Evolutionary conservation across 192 early-diverging fungal species (phyloP), one percentile per base, ranked within the genome.

Genomic region (Entrophospora sp.): DNA sequence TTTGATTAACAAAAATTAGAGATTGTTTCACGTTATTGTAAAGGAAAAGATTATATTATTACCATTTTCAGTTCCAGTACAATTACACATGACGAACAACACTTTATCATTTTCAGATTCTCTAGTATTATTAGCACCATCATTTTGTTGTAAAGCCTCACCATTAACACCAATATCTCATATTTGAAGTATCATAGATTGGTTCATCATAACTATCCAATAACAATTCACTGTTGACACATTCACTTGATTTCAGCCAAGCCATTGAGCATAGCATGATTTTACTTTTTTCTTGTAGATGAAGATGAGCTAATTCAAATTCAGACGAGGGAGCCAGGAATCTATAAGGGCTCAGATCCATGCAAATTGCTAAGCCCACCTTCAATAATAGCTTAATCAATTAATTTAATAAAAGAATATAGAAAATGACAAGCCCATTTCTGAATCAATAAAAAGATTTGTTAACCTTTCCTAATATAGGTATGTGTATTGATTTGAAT

Each of bases 361-460:
- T 91, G 58, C 90, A 92, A 8, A 92, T 92, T 3, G 86, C 90
- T 45, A 86, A 71, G n/a, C 85, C 89, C 20, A 90, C 76, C 84
- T 83, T 66, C 32, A 6, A 13, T 37, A 18, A n/a, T n/a, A n/a
- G n/a, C n/a, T n/a, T n/a, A n/a, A n/a, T n/a, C n/a, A n/a, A n/a
- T n/a, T n/a, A n/a, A n/a, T n/a, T n/a, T n/a, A n/a, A n/a, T n/a
- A n/a, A n/a, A n/a, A n/a, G n/a, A n/a, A n/a, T n/a, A n/a, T n/a
- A n/a, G n/a, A n/a, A n/a, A n/a, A n/a, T n/a, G n/a, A n/a, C n/a
- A n/a, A n/a, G n/a, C n/a, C n/a, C n/a, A n/a, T n/a, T n/a, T n/a
- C n/a, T n/a, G n/a, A n/a, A n/a, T n/a, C n/a, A n/a, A n/a, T n/a
- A n/a, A n/a, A n/a, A n/a, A n/a, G n/a, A n/a, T n/a, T n/a, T n/a